Conservation (phyloP, 2,329 filamentous ascomycete species). For the Fusarium anthophilum region DNA sequence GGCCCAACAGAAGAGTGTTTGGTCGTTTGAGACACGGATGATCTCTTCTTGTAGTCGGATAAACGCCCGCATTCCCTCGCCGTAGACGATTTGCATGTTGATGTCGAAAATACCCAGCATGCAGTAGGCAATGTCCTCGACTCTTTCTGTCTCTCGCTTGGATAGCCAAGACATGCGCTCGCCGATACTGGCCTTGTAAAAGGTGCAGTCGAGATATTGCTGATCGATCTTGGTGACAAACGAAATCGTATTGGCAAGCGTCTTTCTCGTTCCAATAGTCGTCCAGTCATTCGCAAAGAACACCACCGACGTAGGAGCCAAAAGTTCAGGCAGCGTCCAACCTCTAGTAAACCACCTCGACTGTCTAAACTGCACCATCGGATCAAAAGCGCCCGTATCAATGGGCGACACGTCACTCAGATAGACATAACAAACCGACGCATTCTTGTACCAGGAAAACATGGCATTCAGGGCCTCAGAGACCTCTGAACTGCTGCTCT, state of each 20-base stretch:
- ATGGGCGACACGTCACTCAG: neutral
- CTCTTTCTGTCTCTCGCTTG: conserved; percentile 5
- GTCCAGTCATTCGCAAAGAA: conserved; percentile 22
- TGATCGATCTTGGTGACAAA: conserved; percentile 21
- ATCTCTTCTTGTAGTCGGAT: conserved; percentile 19
- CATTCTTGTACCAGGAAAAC: conserved; percentile 24
- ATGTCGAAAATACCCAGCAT: conserved; percentile 24
- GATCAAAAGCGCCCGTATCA: conserved; percentile 11
- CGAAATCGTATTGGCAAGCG: conserved; percentile 15
- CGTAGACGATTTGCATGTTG: conserved; percentile 24
- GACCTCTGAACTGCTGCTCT: conserved; percentile 21
- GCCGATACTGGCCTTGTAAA: conserved; percentile 15
- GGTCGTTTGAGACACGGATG: conserved; percentile 19
- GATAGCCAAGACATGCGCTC: conserved; percentile 23
- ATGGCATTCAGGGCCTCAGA: conserved; percentile 21
- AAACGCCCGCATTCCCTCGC: conserved; percentile 15
- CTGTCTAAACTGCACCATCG: conserved; percentile 5
- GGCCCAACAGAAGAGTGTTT: conserved; percentile 19
- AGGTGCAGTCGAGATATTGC: conserved; percentile 20
- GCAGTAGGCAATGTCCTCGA: conserved; percentile 17
- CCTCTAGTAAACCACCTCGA: conserved; percentile 18
- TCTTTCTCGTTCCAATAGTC: conserved; percentile 12
- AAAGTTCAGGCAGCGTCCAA: conserved; percentile 16
- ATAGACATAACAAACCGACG: conserved; percentile 10
- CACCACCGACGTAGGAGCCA: conserved; percentile 13